Conservation (phyloP, 2,329 filamentous ascomycete species). For the Phyllosticta citriasiana region DNA sequence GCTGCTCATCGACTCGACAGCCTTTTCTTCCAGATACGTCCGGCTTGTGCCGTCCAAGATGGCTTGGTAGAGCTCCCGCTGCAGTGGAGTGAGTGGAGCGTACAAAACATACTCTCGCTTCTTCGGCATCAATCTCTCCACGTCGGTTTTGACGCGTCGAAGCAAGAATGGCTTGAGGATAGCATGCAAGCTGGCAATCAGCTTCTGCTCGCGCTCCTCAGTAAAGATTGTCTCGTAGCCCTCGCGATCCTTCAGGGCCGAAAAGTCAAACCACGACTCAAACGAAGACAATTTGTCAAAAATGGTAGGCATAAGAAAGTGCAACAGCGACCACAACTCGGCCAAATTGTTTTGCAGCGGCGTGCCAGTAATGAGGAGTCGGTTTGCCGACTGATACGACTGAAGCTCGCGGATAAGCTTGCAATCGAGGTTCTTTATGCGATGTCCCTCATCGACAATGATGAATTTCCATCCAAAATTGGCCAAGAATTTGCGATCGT, state of each 20-base stretch:
- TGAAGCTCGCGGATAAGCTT: slow-evolving; percentile 82
- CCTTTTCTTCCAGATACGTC: slow-evolving; percentile 62
- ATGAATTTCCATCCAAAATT: slow-evolving; percentile 95
- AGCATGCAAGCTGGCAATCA: slow-evolving; percentile 82
- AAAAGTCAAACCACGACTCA: slow-evolving; percentile 95
- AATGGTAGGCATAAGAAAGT: slow-evolving; percentile 85
- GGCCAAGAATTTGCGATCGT: slow-evolving; percentile 70
- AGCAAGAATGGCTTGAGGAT: slow-evolving; percentile 87
- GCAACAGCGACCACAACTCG: slow-evolving; percentile 87
- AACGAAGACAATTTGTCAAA: slow-evolving; percentile 92
- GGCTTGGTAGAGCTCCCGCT: slow-evolving; percentile 80
- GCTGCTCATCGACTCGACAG: slow-evolving; percentile 49
- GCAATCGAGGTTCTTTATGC: slow-evolving; percentile 94
- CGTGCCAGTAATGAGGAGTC: slow-evolving; percentile 87
- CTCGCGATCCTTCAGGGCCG: slow-evolving; percentile 74
- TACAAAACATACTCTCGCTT: slow-evolving; percentile 96
- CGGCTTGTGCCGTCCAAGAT: slow-evolving; percentile 50
- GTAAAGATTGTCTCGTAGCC: slow-evolving; percentile 69
- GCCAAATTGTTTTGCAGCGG: slow-evolving; percentile 92
- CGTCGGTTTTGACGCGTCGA: slow-evolving; percentile 82
- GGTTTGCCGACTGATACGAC: slow-evolving; percentile 79
- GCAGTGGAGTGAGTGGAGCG: slow-evolving; percentile 80
- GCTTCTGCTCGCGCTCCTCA: slow-evolving; percentile 64
- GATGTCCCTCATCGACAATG: slow-evolving; percentile 94
- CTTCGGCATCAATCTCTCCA: slow-evolving; percentile 82